These are phyloP conservation scores for Remersonia thermophila DNA, from an alignment of 2,329 filamentous ascomycete species.

Conservation along the genomic window DNA sequence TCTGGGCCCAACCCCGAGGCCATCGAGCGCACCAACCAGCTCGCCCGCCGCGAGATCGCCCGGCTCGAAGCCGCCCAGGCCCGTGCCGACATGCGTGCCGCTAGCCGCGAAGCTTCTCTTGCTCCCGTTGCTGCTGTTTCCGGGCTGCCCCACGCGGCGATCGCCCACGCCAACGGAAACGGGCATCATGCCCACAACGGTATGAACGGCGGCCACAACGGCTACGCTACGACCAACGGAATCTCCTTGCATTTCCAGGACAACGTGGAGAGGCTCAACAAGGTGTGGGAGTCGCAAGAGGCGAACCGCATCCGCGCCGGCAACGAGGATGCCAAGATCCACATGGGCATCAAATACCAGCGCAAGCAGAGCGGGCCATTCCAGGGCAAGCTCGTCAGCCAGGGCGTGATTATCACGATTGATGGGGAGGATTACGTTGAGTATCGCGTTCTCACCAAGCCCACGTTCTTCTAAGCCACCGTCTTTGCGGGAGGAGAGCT, in stretches of 20 bases:
- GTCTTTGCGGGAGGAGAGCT: too few species aligned
- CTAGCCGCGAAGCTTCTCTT: conserved; percentile 26
- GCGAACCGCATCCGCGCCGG: conserved; percentile 30
- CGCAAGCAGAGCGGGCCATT: conserved; percentile 49
- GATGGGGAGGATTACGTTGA: conserved; percentile 57
- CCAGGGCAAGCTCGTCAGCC: conserved; percentile 49
- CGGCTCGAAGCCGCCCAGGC: conserved; percentile 39
- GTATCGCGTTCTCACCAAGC: conserved; percentile 52
- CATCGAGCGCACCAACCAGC: conserved; percentile 35
- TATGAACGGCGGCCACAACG: not conserved
- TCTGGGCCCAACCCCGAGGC: conserved; percentile 19
- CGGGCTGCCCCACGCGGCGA: too few species aligned
- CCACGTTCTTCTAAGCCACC: conserved; percentile 44
- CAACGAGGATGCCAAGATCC: conserved; percentile 42
- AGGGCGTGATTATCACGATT: conserved; percentile 49
- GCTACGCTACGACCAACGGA: conserved; percentile 2
- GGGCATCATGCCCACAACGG: too few species aligned
- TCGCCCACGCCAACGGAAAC: conserved; percentile 1
- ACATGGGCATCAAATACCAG: conserved; percentile 49
- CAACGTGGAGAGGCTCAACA: conserved; percentile 40
- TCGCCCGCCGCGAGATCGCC: conserved; percentile 40
- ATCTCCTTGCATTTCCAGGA: conserved; percentile 17
- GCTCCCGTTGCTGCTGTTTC: too few species aligned
- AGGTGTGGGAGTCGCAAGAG: conserved; percentile 44
- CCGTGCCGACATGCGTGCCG: conserved; percentile 37